Conservation (phyloP, 345 rosid genomes). For the Citrus hindsii region DNA sequence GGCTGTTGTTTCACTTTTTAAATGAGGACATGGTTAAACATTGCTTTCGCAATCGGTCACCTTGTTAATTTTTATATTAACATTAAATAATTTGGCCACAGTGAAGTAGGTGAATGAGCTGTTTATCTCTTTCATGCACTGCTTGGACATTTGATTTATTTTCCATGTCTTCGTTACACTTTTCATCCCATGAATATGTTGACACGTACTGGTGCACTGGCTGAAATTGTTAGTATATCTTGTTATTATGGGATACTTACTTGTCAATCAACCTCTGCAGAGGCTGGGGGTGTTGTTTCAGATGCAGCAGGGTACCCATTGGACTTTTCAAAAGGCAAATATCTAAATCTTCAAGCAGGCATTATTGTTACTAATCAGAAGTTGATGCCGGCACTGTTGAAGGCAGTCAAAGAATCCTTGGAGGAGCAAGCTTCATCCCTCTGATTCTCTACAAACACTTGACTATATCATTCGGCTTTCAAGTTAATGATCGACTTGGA, state of each 20-base stretch:
- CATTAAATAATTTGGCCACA: not conserved
- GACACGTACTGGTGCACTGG: not conserved
- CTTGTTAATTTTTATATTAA: not conserved
- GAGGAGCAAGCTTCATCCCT: slow-evolving; percentile 60
- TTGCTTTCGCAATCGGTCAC: not conserved
- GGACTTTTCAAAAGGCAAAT: slow-evolving; percentile 80
- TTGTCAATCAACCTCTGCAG: slow-evolving; percentile 41
- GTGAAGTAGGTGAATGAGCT: not conserved
- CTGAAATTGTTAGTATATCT: not conserved
- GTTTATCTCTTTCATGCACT: not conserved
- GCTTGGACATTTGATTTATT: not conserved
- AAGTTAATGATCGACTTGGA: not conserved
- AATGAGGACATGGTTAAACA: not conserved
- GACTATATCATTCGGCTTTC: not conserved
- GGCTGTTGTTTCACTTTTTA: too few relatives aligned
- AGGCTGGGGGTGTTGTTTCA: slow-evolving; percentile 74
- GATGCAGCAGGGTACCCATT: slow-evolving; percentile 78
- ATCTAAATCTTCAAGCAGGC: slow-evolving; percentile 68
- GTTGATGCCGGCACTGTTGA: slow-evolving; percentile 73
- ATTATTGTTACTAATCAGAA: slow-evolving; percentile 76
- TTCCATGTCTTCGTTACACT: not conserved
- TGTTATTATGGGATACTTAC: not conserved
- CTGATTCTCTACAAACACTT: slow-evolving; percentile 26
- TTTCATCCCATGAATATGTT: not conserved
- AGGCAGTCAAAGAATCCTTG: slow-evolving; percentile 73